A percentile compares a stretch with the other conserved stretches of the same genome.
These are phyloP conservation scores for Claviceps sp. DNA, from an alignment of 2,329 filamentous ascomycete species.

Conservation along the genomic window DNA sequence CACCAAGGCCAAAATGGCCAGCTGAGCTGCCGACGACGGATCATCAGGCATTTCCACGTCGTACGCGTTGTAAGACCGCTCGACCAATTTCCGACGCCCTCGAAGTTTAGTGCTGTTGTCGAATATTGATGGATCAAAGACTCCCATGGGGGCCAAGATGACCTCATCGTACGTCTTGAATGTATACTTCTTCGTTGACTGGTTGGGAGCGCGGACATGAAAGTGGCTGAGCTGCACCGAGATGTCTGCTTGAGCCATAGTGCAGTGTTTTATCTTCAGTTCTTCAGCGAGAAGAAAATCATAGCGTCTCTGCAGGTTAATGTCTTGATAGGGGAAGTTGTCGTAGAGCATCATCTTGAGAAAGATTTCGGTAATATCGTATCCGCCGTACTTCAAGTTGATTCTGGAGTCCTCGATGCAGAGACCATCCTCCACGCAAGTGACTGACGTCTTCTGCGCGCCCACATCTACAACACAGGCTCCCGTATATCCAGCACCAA, in stretches of 20 bases:
- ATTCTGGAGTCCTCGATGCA: conserved; percentile 88
- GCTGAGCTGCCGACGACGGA: conserved; percentile 72
- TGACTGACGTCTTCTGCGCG: conserved; percentile 92
- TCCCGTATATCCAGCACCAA: conserved; percentile 86
- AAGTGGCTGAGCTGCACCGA: conserved; percentile 83
- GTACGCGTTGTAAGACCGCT: conserved; percentile 86
- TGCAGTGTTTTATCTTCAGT: conserved; percentile 85
- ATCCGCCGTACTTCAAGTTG: conserved; percentile 87
- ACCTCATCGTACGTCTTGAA: conserved; percentile 98
- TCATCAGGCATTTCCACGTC: conserved; percentile 81
- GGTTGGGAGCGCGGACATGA: conserved; percentile 74
- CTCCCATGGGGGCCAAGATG: conserved; percentile 87
- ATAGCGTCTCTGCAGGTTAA: conserved; percentile 80
- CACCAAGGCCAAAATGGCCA: conserved; percentile 47
- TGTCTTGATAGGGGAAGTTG: conserved; percentile 88
- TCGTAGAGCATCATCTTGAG: conserved; percentile 97
- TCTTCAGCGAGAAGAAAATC: conserved; percentile 92
- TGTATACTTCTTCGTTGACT: conserved; percentile 82
- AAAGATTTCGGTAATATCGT: conserved; percentile 87
- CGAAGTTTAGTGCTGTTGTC: conserved; percentile 69
- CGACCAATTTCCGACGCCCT: conserved; percentile 67
- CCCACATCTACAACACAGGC: conserved; percentile 94
- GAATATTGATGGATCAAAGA: conserved; percentile 80
- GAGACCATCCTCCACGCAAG: conserved; percentile 93
- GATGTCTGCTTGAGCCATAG: conserved; percentile 79